Conservation (phyloP, 2,329 filamentous ascomycete species). For the Lasiodiplodia gonubiensis region DNA sequence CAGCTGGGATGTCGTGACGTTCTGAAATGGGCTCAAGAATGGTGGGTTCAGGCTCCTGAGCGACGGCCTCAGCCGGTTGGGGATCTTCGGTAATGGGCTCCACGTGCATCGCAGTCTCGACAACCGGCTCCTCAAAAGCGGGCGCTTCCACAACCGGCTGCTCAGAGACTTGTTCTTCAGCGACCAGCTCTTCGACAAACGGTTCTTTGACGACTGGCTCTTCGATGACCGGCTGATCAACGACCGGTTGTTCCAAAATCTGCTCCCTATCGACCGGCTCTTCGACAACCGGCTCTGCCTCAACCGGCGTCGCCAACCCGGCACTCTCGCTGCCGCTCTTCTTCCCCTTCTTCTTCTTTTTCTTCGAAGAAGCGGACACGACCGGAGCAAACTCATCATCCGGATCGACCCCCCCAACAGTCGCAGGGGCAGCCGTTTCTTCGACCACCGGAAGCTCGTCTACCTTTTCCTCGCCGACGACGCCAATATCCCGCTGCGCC, state of each 20-base stretch:
- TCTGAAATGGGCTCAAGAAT: neutral
- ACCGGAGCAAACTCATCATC: neutral
- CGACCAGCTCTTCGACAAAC: neutral
- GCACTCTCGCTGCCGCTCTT: neutral
- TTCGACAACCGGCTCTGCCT: neutral
- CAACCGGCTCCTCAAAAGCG: neutral
- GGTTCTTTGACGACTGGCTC: neutral
- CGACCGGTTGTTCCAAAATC: neutral
- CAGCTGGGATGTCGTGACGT: neutral
- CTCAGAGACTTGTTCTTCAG: neutral
- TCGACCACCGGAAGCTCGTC: neutral
- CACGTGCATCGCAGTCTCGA: neutral
- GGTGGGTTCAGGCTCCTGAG: neutral
- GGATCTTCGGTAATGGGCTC: neutral
- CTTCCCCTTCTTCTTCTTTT: neutral
- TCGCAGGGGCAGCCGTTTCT: neutral
- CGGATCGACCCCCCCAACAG: neutral
- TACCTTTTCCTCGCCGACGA: neutral
- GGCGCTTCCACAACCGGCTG: neutral
- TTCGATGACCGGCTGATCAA: neutral
- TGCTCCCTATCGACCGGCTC: neutral
- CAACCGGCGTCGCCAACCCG: neutral
- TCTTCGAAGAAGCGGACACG: neutral
- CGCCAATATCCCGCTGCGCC: neutral
- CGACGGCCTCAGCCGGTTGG: neutral